Percentiles rank a stretch among this genome's conserved stretches.
Evolutionary conservation across 768 basidiomycete species (phyloP).

Genomic region (Mycena indigotica): DNA sequence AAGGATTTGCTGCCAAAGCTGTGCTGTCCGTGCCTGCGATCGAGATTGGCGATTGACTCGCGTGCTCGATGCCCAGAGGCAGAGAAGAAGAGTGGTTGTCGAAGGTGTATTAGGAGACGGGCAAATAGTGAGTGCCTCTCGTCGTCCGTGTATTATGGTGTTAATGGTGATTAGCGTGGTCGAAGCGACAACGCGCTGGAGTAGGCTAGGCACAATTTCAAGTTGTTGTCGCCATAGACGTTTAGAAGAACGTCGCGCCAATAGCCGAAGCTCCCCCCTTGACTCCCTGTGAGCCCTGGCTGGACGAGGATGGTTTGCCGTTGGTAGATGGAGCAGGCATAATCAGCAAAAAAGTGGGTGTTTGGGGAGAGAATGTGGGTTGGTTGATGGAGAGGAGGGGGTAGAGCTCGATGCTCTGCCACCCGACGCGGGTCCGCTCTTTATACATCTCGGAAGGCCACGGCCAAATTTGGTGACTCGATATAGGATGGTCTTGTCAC

Average conservation of each 20-base stretch:
- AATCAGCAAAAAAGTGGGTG: not conserved
- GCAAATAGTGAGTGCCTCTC: not conserved
- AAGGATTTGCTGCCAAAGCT: not conserved
- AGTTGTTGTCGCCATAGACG: too few species aligned
- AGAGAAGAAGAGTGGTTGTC: not conserved
- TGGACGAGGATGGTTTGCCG: slow-evolving; percentile 38
- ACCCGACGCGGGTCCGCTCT: not conserved
- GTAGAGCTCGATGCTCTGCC: not conserved
- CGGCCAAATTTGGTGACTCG: not conserved
- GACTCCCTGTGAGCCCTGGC: slow-evolving; percentile 43
- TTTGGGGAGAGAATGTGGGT: not conserved
- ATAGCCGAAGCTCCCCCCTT: slow-evolving; percentile 51
- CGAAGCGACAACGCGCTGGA: not conserved
- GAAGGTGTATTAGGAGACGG: not conserved
- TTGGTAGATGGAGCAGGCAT: slow-evolving; percentile 21
- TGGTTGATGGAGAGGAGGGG: not conserved
- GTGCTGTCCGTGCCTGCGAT: not conserved
- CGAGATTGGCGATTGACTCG: not conserved
- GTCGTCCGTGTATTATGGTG: not conserved
- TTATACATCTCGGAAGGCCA: not conserved
- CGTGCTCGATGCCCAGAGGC: not conserved
- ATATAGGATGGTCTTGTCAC: not conserved
- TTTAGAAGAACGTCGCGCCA: slow-evolving; percentile 65
- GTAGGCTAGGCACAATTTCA: not conserved
- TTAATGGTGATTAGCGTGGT: not conserved